phyloP scores from a whole-genome alignment of 2,329 filamentous ascomycete genomes.

The Lachnellula cervina region DNA sequence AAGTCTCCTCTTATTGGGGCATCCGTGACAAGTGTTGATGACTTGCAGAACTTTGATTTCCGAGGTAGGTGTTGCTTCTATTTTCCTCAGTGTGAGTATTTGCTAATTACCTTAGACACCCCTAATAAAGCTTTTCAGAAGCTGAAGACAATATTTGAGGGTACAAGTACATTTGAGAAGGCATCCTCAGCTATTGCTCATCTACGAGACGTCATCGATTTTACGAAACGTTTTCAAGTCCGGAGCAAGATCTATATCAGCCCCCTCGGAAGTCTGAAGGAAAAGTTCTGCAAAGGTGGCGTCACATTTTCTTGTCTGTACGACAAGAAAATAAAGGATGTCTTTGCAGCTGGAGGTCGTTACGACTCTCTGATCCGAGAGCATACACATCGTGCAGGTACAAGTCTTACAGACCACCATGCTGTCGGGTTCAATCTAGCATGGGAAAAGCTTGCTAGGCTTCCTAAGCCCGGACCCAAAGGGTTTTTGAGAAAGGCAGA shows the following conservation, averaged over 20 bases:
- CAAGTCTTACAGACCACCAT: conserved; percentile 61
- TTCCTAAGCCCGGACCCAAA: conserved; percentile 46
- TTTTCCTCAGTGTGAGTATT: background rate
- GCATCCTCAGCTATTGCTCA: conserved; percentile 74
- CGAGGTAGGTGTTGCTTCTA: conserved; percentile 48
- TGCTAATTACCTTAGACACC: conserved; percentile 39
- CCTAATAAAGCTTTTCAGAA: conserved; percentile 53
- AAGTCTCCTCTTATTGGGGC: conserved; percentile 77
- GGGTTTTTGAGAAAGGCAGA: conserved; percentile 66
- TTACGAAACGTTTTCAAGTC: conserved; percentile 70
- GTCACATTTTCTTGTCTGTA: conserved; percentile 88
- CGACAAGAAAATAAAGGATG: conserved; percentile 75
- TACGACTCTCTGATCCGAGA: conserved; percentile 89
- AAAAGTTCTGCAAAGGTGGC: conserved; percentile 82
- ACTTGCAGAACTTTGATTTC: conserved; percentile 88
- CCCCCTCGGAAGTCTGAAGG: conserved; percentile 82
- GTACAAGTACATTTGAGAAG: conserved; percentile 65
- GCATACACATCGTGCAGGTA: conserved; percentile 65
- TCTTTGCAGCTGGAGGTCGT: conserved; percentile 88
- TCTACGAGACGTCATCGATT: conserved; percentile 71
- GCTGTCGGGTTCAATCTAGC: conserved; percentile 90
- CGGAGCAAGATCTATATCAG: conserved; percentile 76
- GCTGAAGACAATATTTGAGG: conserved; percentile 56
- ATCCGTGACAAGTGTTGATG: conserved; percentile 84
- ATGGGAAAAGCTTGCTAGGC: conserved; percentile 67